Conservation (phyloP, 164 flowering plant genomes). For the Tinospora cordifolia region DNA sequence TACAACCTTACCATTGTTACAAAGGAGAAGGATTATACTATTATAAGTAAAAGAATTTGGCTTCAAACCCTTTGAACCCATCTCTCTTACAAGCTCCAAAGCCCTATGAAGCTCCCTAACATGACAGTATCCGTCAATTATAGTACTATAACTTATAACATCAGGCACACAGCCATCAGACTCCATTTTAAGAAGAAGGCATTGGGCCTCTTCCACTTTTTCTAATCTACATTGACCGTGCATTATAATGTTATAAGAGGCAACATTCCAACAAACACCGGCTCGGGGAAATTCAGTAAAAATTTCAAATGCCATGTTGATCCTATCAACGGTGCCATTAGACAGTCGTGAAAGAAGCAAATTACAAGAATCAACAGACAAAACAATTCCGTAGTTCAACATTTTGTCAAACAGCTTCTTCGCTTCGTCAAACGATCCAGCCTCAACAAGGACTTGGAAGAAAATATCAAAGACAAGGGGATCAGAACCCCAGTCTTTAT, state of each 20-base stretch:
- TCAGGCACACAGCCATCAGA: conserved; percentile 21
- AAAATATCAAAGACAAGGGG: conserved; percentile 26
- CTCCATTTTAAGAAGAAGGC: conserved; percentile 23
- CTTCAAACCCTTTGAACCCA: conserved; percentile 33
- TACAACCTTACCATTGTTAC: conserved; percentile 25
- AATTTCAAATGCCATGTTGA: conserved; percentile 11
- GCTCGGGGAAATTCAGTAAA: conserved; percentile 19
- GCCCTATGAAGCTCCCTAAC: conserved; percentile 37
- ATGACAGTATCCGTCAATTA: conserved; percentile 44
- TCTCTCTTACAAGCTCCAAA: conserved; percentile 35
- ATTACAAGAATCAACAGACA: conserved; percentile 29
- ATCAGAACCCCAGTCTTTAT: conserved; percentile 30
- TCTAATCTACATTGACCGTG: conserved; percentile 20
- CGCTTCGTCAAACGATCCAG: conserved; percentile 20
- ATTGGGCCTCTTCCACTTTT: conserved; percentile 19
- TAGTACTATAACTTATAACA: conserved; percentile 29
- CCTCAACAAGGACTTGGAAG: conserved; percentile 23
- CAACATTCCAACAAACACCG: conserved; percentile 29
- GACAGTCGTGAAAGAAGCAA: conserved; percentile 17
- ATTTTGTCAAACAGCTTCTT: conserved; percentile 21
- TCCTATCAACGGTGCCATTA: not conserved
- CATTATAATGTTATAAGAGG: conserved; percentile 23
- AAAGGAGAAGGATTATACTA: conserved; percentile 35
- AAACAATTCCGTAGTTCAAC: conserved; percentile 26
- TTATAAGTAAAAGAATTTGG: conserved; percentile 43